Evolutionary conservation across 441 rosid genomes (phyloP), one percentile per base, ranked within the genome.

Genomic region (Daphne laureola): DNA sequence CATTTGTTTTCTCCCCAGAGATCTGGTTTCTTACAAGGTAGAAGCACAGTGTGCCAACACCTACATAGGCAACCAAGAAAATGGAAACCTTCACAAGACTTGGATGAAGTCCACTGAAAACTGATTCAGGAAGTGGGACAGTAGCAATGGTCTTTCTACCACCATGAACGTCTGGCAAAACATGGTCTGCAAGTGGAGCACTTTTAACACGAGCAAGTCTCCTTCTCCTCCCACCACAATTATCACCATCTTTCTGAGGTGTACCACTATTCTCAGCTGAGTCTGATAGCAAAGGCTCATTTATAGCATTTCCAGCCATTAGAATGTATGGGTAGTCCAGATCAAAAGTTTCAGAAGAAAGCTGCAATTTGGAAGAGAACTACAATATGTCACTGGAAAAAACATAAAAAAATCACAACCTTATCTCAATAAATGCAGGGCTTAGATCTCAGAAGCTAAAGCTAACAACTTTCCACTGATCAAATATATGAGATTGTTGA

Each of bases 1-100:
- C 67, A 43, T 71, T 71, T 14, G 81, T 78, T 72, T 81, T 78
- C 51, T 66, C 65, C 25, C 87, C 90, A 44, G 50, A 51, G 14
- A 81, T 53, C 21, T 81, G 80, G 59, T 77, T 42, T 67, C 58
- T 46, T 13, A 69, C 12, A 11, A 67, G 45, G 71, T 42, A 74
- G 65, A 80, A 76, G 46, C 70, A 59, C 17, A 78, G 18, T 4
- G 79, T 69, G 42, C 83, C 83, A 3, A 31, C 43, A 6, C 65
- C 63, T 17, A 84, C 46, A 66, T 81, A 79, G 58, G 55, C 53
- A 16, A 64, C 59, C 71, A 81, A 53, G 69, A 43, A 57, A 4
- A 57, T 44, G 47, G 74, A 62, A 3, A 77, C 69, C 48, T 50
- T 64, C 21, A 4, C 69, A 41, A 71, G 45, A 65, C 73, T 78